Evolutionary conservation across 163 green algal genomes (phyloP), one percentile per base, ranked within the genome.

Genomic region (Chlorella variabilis): DNA sequence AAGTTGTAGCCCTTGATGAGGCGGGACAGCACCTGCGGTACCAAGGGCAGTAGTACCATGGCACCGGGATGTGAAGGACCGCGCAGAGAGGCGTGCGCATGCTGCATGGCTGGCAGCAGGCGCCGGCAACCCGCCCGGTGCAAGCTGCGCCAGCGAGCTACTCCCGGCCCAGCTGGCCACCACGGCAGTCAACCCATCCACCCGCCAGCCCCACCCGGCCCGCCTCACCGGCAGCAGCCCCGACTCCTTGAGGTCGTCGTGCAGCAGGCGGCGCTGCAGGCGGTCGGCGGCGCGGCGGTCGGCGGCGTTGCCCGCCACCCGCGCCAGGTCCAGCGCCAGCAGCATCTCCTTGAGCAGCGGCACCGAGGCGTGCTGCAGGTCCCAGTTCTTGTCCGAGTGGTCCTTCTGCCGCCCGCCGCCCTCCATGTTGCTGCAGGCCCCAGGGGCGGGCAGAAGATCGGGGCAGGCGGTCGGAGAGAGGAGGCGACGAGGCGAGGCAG

Each of bases 341-440:
- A 97, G 78, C 84, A 94, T 91, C 88, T 98, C 93, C 34, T 91
- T 89, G 67, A 98, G 85, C 80, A 97, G 82, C 17, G 84, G 73
- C 54, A 91, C 88, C 21, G 88, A 85, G 1, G 75, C 84, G 66
- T 94, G 87, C 89, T 94, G 88, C 65, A 94, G 77, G 36, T 91
- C 85, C 91, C 91, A 95, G 81, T 93, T 83, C 80, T 94, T 95
- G 62, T 88, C 83, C 11, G 54, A 41, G 17, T 81, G 63, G 23
- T 83, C 81, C 3, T 71, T 65, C 31, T 91, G 83, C 63, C 88
- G 62, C 56, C 86, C 85, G 33, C 75, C 68, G n/a, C 68, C 68
- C 51, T 85, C 75, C 17, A 81, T 71, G 59, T 81, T 81, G 75
- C 75, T 81, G 59, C 58, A 61, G 38, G 34, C 13, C 38, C 4